Base-by-base conservation (phyloP, 2,329 filamentous ascomycete genomes). In the Hortaea werneckii region DNA sequence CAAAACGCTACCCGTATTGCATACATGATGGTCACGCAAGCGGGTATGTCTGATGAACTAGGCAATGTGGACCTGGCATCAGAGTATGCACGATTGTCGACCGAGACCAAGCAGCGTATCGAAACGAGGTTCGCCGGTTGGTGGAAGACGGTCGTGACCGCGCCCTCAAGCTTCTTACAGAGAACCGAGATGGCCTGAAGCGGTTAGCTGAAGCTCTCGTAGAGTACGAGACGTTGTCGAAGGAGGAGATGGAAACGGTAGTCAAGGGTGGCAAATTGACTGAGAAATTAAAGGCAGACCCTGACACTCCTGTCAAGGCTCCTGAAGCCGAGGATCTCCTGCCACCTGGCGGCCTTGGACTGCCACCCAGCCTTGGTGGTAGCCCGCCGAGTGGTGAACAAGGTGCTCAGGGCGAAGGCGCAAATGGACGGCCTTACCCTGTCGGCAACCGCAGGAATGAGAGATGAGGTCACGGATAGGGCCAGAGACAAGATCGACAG, bases 141-240 rank as follows among this genome's bases (percentile, higher is more conserved):
- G 77, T 96, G 38, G 84, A 88, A 57, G 89, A 92, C 60, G 85
- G 84, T 11, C 83, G 87, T 50, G 73, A 78, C 45, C 83, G 88
- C 32, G 87, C 89, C 1, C 72, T 68, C 37, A 76, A 77, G 40
- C 74, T 96, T 4, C 69, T 98, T 40, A 78, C 76, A 1, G 77
- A 79, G 32, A 87, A 85, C 64, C 80, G 88, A 46, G 82, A 84
- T 48, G 90, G 95, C 65, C 76, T 98, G 6, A 90, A 98, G 58
- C 73, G 87, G 8, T 72, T 98, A 7, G 90, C 92, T 28, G 82
- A 89, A 60, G 92, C 89, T 5, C 75, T 98, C 7, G 80, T 98
- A 30, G 83, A 95, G 66, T 96, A 95, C 65, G 92, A 98, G 72
- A 95, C 88, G 0, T 70, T 98, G 43, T 84, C 85, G 64, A 85